These are phyloP conservation scores for Hygrocybe punicea DNA, from an alignment of 768 basidiomycete species.

Conservation along the genomic window DNA sequence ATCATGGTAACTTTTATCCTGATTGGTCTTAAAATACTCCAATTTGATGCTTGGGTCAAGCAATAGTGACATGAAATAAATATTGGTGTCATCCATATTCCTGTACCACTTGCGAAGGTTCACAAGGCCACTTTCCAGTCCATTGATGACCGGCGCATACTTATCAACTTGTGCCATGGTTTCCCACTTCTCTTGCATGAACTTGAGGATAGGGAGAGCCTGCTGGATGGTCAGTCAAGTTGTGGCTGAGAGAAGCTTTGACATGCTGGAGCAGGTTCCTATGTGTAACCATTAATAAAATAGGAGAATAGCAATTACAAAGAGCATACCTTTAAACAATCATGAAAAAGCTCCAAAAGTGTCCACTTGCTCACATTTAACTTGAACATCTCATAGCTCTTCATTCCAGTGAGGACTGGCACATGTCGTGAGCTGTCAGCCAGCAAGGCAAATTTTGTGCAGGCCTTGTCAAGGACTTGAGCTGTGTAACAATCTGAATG, in stretches of 20 bases:
- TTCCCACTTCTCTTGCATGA: conserved; percentile 17
- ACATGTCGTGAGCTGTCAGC: neutral
- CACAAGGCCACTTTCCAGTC: conserved; percentile 21
- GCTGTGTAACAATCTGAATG: neutral
- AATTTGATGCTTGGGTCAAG: conserved; percentile 22
- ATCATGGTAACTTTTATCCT: conserved; percentile 13
- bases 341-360: neutral
- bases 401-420: neutral
- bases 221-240: conserved; percentile 22
- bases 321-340: neutral
- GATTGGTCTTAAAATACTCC: conserved; percentile 16
- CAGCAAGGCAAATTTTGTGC: neutral
- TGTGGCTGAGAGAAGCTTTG: conserved; percentile 23
- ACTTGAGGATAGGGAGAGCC: conserved; percentile 27
- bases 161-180: conserved; percentile 14
- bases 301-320: conserved; percentile 5
- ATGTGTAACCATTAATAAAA: conserved; percentile 27
- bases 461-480: neutral
- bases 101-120: conserved; percentile 30
- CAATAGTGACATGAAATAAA: conserved; percentile 24
- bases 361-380: neutral
- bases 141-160: conserved; percentile 15
- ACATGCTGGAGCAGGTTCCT: conserved; percentile 24
- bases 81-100: conserved; percentile 19
- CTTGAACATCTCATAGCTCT: neutral